These are phyloP conservation scores for Athelia sp. DNA, from an alignment of 1,284 basidiomycete species.

Conservation along the genomic window DNA sequence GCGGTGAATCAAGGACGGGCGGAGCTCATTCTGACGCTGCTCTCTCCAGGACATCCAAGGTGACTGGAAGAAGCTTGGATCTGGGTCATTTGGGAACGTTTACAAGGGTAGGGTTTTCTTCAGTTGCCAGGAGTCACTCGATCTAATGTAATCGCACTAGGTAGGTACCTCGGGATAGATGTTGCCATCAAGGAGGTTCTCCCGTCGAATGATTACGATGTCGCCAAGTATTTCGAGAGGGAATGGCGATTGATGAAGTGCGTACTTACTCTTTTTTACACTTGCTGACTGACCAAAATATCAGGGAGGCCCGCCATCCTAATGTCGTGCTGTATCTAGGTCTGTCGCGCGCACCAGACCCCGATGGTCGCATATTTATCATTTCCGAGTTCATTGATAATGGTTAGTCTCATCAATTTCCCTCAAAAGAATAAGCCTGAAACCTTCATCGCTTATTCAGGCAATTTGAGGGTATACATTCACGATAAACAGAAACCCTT, in stretches of 20 bases:
- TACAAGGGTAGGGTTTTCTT: slow-evolving; percentile 62
- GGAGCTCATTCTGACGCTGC: slow-evolving; percentile 6
- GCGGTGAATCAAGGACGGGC: neutral
- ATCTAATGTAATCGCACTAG: slow-evolving; percentile 32
- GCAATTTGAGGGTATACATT: slow-evolving; percentile 83
- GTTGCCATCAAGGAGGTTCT: slow-evolving; percentile 96
- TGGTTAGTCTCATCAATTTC: too few species aligned
- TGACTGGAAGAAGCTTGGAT: slow-evolving; percentile 83
- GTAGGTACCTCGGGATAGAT: slow-evolving; percentile 89
- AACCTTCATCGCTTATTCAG: too few species aligned
- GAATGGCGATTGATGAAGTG: slow-evolving; percentile 96
- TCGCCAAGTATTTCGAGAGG: slow-evolving; percentile 95
- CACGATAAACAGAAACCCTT: slow-evolving; percentile 75
- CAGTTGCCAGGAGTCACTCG: neutral
- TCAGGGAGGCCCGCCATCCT: slow-evolving; percentile 78
- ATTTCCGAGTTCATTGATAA: slow-evolving; percentile 87
- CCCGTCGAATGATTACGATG: slow-evolving; percentile 85
- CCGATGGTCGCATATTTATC: slow-evolving; percentile 84
- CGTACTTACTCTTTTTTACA: slow-evolving; percentile 13
- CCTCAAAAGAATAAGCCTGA: too few species aligned
- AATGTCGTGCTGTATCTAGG: slow-evolving; percentile 96
- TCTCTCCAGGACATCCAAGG: slow-evolving; percentile 75
- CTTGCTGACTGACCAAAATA: neutral
- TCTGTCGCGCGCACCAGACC: slow-evolving; percentile 80
- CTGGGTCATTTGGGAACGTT: slow-evolving; percentile 91